Evolutionary conservation across 306 rosid genomes (phyloP).

Genomic region (Sindora glabra): DNA sequence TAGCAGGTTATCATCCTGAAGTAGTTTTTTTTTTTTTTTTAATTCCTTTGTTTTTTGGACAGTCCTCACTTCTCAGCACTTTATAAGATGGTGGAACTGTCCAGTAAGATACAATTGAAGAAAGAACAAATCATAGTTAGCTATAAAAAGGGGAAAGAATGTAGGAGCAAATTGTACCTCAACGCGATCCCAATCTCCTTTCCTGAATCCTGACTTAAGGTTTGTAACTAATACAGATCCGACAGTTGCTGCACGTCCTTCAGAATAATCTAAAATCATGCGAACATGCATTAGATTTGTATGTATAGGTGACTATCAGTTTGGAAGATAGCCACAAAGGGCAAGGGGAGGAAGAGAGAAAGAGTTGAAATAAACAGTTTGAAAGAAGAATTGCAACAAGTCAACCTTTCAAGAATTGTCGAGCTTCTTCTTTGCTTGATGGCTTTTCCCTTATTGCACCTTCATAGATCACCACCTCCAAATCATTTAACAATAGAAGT

Average conservation of each 20-base stretch:
- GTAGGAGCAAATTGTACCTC: conserved; percentile 43
- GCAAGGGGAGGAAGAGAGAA: background rate
- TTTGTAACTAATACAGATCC: conserved; percentile 86
- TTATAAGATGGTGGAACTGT: background rate
- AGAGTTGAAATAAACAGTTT: background rate
- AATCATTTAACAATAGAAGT: conserved; percentile 45
- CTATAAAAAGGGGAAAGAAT: background rate
- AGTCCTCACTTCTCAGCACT: background rate
- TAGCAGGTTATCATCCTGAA: background rate
- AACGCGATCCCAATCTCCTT: conserved; percentile 83
- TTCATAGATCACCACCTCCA: conserved; percentile 98
- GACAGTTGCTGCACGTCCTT: conserved; percentile 74
- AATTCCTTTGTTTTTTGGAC: conserved; percentile 2
- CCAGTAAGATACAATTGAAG: conserved; percentile 1
- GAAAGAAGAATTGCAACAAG: conserved; percentile 1
- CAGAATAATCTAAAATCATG: conserved; percentile 70
- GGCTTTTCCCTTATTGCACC: conserved; percentile 92
- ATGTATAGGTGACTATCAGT: background rate
- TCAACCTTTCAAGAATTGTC: conserved; percentile 76
- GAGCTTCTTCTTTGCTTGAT: conserved; percentile 84
- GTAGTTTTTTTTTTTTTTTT: background rate
- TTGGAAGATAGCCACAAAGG: background rate
- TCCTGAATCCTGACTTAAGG: conserved; percentile 79
- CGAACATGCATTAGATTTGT: background rate
- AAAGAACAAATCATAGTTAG: background rate